Base-by-base conservation (phyloP, 768 basidiomycete genomes). In the Mycena leptocephala region DNA sequence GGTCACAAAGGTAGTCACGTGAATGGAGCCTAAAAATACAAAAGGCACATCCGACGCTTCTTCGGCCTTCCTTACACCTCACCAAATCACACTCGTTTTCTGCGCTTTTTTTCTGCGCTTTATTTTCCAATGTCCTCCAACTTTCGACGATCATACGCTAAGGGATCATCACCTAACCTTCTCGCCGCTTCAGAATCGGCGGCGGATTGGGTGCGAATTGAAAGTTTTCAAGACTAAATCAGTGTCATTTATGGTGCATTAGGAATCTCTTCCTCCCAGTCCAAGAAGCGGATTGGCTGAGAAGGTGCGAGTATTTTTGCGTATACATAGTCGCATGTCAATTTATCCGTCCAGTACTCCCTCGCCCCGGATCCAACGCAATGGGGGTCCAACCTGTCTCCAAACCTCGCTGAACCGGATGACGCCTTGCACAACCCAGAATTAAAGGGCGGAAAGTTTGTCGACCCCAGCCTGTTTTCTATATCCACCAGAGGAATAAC, bases 391-490 rank as follows among this genome's bases (percentile, higher is more conserved):
- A 90, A 93, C 77, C 84, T 94, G 69, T 92, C 91, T 10, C 89
- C 89, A 30, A 87, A 88, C 70, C 84, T 88, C 58, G 81, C 87
- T 10, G 94, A 95, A 81, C 86, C 90, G 22, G 94, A 95, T 76
- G 94, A 95, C 82, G 89, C 89, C 72, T 87, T 95, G 24, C 94
- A 95, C 82, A 92, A 94, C 76, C 93, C 94, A 3, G 92, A 93
- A 79, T 90, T 92, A 20, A 88, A 88, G 48, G 88, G 92, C 56
- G 93, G 93, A 77, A 86, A 89, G 56, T 90, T 93, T 77, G 82
- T 83, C 51, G 93, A 93, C 56, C 90, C 91, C 37, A 89, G 87
- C 75, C 84, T 94, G 28, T 91, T 93, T 77, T 93, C 94, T 20
- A 5, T 72, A 22, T 66, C 72, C 16, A 87, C 83, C 68, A 86